These are phyloP conservation scores for Backusella liffmaniae DNA, from an alignment of 192 early-diverging fungal genomes.

Conservation along the genomic window DNA sequence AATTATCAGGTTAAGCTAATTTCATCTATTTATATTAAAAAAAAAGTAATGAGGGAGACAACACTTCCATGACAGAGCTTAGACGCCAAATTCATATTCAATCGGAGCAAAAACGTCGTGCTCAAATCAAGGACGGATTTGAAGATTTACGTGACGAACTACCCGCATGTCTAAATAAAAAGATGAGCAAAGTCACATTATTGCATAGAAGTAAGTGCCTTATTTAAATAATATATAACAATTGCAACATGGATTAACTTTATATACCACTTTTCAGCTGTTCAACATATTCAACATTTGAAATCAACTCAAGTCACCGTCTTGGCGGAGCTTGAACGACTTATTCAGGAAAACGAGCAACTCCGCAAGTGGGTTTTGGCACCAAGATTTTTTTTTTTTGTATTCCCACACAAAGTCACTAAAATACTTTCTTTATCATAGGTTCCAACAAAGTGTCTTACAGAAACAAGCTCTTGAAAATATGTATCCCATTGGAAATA, in stretches of 20 bases:
- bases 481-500: slow-evolving; percentile 35
- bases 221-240: background rate
- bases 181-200: slow-evolving; percentile 39
- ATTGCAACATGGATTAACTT: background rate
- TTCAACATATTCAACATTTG: slow-evolving; percentile 46
- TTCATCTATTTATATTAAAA: background rate
- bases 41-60: background rate
- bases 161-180: slow-evolving; percentile 36
- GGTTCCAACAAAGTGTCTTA: slow-evolving; percentile 35
- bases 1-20: background rate
- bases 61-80: slow-evolving; percentile 22
- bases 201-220: slow-evolving; percentile 35
- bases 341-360: slow-evolving; percentile 40
- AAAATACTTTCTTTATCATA: background rate
- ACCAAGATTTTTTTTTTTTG: background rate
- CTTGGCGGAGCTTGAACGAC: slow-evolving; percentile 36
- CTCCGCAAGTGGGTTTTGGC: slow-evolving; percentile 29
- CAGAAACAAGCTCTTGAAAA: slow-evolving; percentile 42
- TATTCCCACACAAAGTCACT: background rate
- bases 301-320: slow-evolving; percentile 38
- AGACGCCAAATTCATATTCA: slow-evolving; percentile 43
- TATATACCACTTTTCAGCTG: slow-evolving; percentile 22
- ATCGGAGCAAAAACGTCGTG: slow-evolving; percentile 41
- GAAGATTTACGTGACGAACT: slow-evolving; percentile 37
- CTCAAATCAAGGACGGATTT: slow-evolving; percentile 45